Base-by-base conservation (phyloP, 306 rosid genomes). In the Abrus pulchellus region DNA sequence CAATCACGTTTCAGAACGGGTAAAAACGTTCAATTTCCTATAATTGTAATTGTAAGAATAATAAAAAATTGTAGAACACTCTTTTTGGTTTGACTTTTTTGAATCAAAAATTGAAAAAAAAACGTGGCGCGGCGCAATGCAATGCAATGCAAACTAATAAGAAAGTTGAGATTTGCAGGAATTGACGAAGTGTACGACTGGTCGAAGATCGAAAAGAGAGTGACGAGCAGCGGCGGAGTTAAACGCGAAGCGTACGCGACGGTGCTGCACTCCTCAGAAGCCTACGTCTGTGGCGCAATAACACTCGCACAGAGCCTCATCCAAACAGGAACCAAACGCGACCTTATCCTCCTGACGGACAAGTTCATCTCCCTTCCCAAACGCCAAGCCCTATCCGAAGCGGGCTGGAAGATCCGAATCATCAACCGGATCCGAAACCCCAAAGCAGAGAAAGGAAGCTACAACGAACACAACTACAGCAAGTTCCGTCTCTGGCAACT, bases 381-480 rank as follows among this genome's bases (percentile, higher is more conserved):
- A 84, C 94, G 92, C 29, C 56, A 65, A 0, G 92, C 92, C 33
- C 90, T 93, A 1, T 36, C 85, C 1, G 27, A 77, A 0, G 85
- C 98, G 13, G 98, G 98, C 0, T 93, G 98, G 98, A 82, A 41
- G 78, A 82, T 91, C 73, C 89, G 88, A 5, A 9, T 87, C 76
- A 91, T 91, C 3, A 70, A 74, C 40, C 86, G 97, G 1, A 93
- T 93, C 70, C 88, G 98, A 11, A 93, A 93, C 83, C 97, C 98
- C 1, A 76, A 76, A 34, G 89, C 97, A 0, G 76, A 80, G 81
- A 86, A 84, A 4, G 59, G 64, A 28, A 75, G 92, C n/a, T 93
- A 93, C 88, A 93, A 93, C 79, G 97, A 93, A 67, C 91, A 93
- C 91, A 93, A 93, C 88, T 93, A 93, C 90, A 93, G 97, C 90